Conservation (phyloP, 2,329 filamentous ascomycete genomes). For the Diplodia sapinea region DNA sequence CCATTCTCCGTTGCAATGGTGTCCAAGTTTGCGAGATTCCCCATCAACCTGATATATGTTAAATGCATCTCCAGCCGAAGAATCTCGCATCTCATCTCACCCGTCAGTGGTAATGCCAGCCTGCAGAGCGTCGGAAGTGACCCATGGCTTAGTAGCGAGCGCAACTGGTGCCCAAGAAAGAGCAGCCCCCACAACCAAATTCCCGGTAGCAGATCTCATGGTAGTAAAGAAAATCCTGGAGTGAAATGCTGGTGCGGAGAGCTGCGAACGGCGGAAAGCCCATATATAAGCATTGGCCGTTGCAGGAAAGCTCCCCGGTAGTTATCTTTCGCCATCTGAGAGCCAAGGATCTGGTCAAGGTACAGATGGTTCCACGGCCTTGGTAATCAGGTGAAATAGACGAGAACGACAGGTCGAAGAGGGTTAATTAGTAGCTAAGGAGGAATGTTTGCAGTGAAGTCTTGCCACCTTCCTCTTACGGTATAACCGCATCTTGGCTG, state of each 20-base stretch:
- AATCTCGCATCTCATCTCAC: constrained; percentile 35
- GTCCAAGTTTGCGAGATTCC: constrained; percentile 61
- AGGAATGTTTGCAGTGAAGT: background rate
- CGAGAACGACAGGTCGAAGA: constrained; percentile 22
- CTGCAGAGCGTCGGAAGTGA: constrained; percentile 50
- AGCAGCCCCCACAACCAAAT: background rate
- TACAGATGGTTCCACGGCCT: background rate
- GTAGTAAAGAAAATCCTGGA: too few relatives aligned
- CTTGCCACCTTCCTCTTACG: constrained; percentile 5
- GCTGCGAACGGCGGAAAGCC: background rate
- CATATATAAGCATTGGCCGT: constrained; percentile 6
- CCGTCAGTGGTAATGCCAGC: constrained; percentile 48
- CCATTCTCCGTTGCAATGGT: constrained; percentile 61
- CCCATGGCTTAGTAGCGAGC: constrained; percentile 34
- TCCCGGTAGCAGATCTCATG: background rate
- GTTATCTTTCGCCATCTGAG: constrained; percentile 11
- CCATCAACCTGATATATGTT: constrained; percentile 53
- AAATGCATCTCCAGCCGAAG: background rate
- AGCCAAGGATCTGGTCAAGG: constrained; percentile 14
- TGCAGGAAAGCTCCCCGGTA: background rate
- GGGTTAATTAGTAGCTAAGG: background rate
- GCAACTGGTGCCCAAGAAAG: background rate
- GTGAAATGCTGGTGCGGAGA: background rate
- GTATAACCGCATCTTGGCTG: background rate
- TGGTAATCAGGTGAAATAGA: constrained; percentile 1